phyloP scores from a whole-genome alignment of 2,329 filamentous ascomycete species.

The Phoma herbarum region DNA sequence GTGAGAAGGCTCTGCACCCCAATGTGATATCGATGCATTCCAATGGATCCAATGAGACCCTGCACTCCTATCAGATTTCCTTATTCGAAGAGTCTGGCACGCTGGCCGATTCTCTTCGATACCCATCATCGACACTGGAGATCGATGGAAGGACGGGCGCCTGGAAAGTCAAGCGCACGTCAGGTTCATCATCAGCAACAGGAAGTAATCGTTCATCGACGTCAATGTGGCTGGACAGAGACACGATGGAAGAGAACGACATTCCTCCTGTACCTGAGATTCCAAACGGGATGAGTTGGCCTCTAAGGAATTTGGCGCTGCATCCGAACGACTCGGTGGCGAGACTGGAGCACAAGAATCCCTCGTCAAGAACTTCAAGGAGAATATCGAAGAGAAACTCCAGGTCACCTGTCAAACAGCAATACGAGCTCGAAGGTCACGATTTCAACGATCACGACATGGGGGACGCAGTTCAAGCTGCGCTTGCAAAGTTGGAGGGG shows the following conservation, averaged over 20 bases:
- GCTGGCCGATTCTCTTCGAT: conserved; percentile 46
- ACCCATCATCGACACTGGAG: conserved; percentile 43
- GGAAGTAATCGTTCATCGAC: conserved; percentile 22
- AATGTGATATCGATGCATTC: conserved; percentile 19
- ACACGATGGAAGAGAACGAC: conserved; percentile 24
- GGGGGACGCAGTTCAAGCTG: conserved; percentile 31
- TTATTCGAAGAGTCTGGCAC: conserved; percentile 46
- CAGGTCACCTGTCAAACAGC: conserved; percentile 11
- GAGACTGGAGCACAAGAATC: conserved; percentile 27
- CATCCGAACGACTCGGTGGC: conserved; percentile 19
- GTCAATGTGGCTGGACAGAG: conserved; percentile 31
- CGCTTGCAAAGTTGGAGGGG: conserved; percentile 31
- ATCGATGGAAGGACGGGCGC: conserved; percentile 43
- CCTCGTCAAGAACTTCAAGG: neutral
- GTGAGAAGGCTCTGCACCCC: conserved; percentile 37
- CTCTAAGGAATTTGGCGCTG: conserved; percentile 7
- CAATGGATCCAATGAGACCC: conserved; percentile 39
- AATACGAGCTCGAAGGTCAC: conserved; percentile 31
- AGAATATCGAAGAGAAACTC: conserved; percentile 11
- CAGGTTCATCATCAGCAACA: conserved; percentile 23
- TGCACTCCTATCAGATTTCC: conserved; percentile 41
- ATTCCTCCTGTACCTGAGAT: conserved; percentile 41
- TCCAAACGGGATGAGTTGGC: conserved; percentile 24
- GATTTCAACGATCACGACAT: conserved; percentile 30
- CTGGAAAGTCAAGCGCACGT: conserved; percentile 46